These are phyloP conservation scores for Hygrocybe punicea DNA, from an alignment of 768 basidiomycete species.

Conservation along the genomic window DNA sequence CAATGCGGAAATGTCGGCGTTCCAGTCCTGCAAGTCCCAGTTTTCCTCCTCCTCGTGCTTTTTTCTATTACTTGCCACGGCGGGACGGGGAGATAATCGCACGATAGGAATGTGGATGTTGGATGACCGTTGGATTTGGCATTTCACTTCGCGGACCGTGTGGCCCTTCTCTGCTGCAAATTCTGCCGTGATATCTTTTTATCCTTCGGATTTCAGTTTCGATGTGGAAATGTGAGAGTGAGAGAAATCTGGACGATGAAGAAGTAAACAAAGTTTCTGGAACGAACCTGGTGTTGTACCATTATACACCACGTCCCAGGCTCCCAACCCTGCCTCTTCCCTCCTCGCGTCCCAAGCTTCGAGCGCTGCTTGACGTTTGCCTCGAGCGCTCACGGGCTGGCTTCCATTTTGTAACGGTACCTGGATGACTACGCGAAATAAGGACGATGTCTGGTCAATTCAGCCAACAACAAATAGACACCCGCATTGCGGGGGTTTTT, in stretches of 20 bases:
- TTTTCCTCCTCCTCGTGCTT: slow-evolving; percentile 26
- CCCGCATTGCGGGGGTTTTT: no score
- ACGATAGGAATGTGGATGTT: slow-evolving; percentile 45
- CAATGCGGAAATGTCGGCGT: slow-evolving; percentile 41
- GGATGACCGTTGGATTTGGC: slow-evolving; percentile 22
- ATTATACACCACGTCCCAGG: slow-evolving; percentile 5
- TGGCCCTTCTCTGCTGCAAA: slow-evolving; percentile 10
- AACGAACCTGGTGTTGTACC: neutral
- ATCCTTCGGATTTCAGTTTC: neutral
- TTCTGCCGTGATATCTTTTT: slow-evolving; percentile 18
- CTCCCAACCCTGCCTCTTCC: slow-evolving; percentile 6
- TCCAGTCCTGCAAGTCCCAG: slow-evolving; percentile 55
- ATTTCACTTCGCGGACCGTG: slow-evolving; percentile 22
- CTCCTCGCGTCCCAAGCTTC: slow-evolving; percentile 50
- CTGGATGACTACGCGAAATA: slow-evolving; percentile 42
- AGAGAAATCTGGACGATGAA: no score
- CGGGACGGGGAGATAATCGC: slow-evolving; percentile 28
- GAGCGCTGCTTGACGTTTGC: slow-evolving; percentile 41
- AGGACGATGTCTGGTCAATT: neutral
- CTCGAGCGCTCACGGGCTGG: slow-evolving; percentile 36
- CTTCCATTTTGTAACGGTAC: slow-evolving; percentile 42
- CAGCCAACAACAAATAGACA: no score
- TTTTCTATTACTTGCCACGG: neutral
- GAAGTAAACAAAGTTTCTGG: neutral
- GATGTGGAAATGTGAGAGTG: no score